A percentile compares a stretch with the other conserved stretches of the same genome.
Conservation (phyloP, 2,329 filamentous ascomycete species). For the Ilyonectria destructans region DNA sequence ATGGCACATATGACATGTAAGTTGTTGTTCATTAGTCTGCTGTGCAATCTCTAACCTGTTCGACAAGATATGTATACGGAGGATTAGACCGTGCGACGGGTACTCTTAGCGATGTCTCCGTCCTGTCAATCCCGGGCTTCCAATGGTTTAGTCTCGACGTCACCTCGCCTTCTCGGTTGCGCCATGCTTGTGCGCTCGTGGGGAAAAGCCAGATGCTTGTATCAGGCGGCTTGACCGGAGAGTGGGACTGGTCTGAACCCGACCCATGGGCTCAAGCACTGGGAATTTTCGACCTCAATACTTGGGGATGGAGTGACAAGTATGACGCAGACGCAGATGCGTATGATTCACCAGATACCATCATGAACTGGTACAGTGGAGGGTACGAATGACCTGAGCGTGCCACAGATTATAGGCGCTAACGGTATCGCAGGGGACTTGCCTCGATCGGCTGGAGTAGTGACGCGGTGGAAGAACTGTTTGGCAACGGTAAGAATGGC, state of each 20-base stretch:
- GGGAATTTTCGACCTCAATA: conserved; percentile 21
- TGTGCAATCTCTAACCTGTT: background rate
- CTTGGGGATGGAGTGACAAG: conserved; percentile 18
- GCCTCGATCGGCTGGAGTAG: background rate
- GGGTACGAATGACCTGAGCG: background rate
- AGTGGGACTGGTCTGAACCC: conserved; percentile 17
- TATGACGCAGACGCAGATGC: conserved; percentile 7
- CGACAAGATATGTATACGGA: conserved; percentile 16
- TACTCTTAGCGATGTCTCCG: conserved; percentile 10
- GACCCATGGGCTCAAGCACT: conserved; percentile 22
- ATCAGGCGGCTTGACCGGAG: conserved; percentile 5
- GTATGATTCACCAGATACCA: conserved; percentile 5
- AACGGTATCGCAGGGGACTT: background rate
- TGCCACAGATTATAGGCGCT: background rate
- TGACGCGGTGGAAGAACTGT: background rate
- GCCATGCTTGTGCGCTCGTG: conserved; percentile 17
- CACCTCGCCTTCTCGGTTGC: conserved; percentile 9
- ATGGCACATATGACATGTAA: conserved; percentile 24
- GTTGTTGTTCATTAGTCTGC: background rate
- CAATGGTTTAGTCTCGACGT: conserved; percentile 23
- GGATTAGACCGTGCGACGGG: conserved; percentile 12
- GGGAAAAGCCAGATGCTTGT: conserved; percentile 22
- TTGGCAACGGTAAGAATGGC: background rate
- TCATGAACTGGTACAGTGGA: conserved; percentile 13
- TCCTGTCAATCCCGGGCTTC: conserved; percentile 21